These are phyloP conservation scores for Triticum urartu DNA, from an alignment of 176 grass and related monocot species.

Conservation along the genomic window DNA sequence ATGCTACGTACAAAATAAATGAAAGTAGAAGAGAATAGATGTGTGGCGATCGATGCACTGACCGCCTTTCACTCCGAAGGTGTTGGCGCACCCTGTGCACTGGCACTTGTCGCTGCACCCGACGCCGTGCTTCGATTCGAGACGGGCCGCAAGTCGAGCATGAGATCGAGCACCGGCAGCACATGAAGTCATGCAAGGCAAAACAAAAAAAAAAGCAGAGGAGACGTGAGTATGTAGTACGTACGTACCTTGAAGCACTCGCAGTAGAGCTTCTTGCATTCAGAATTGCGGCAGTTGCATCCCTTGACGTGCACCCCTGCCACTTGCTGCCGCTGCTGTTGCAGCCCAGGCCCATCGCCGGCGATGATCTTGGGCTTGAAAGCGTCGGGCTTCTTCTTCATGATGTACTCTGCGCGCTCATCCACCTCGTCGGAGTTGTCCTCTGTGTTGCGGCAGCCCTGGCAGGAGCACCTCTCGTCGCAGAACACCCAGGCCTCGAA, in stretches of 20 bases:
- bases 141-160: background rate
- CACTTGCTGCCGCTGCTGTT: background rate
- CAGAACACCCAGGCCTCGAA: background rate
- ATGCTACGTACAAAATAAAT: background rate
- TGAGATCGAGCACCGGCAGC: background rate
- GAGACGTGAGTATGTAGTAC: background rate
- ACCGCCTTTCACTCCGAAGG: background rate
- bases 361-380: conserved; percentile 10
- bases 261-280: conserved; percentile 35
- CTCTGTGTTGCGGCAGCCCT: background rate
- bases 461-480: conserved; percentile 7
- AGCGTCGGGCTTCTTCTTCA: background rate
- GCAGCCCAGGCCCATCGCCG: background rate
- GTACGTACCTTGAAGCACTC: conserved; percentile 47
- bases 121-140: conserved; percentile 8
- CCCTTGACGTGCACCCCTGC: background rate
- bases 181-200: background rate
- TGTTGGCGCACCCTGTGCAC: conserved; percentile 22
- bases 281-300: conserved; percentile 28
- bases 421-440: background rate
- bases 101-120: conserved; percentile 25
- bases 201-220: background rate
- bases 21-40: background rate
- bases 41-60: background rate
- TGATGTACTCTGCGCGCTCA: background rate